Evolutionary conservation across 139 green algal genomes (phyloP).

Genomic region (Coelastrella sp.): DNA sequence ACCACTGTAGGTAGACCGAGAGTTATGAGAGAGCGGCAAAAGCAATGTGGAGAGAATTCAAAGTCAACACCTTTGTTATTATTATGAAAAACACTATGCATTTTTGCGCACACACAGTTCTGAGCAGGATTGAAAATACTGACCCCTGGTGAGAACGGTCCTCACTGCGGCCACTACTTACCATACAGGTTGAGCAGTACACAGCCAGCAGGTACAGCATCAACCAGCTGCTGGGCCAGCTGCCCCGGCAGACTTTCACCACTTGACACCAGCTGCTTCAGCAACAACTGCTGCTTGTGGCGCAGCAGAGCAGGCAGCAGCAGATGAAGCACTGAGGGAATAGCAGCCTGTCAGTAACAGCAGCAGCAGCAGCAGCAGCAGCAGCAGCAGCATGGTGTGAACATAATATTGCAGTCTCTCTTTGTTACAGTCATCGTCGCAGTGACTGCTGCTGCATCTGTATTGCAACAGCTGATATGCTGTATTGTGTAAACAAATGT

Average conservation of each 20-base stretch:
- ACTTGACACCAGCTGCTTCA: conserved; percentile 64
- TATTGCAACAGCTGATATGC: too few relatives aligned
- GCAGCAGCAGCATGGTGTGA: neutral
- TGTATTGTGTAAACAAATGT: too few relatives aligned
- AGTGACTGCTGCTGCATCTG: neutral
- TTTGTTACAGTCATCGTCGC: neutral
- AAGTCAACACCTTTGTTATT: too few relatives aligned
- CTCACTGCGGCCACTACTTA: too few relatives aligned
- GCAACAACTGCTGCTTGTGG: neutral
- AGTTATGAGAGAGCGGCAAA: too few relatives aligned
- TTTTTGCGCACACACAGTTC: too few relatives aligned
- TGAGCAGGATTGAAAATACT: too few relatives aligned
- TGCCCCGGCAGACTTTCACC: conserved; percentile 61
- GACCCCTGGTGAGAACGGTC: too few relatives aligned
- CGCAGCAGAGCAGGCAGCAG: conserved; percentile 31
- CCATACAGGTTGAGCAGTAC: conserved; percentile 73
- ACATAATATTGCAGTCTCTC: too few relatives aligned
- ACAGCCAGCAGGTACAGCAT: conserved; percentile 45
- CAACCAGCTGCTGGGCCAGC: conserved; percentile 53
- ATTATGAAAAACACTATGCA: too few relatives aligned
- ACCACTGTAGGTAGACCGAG: too few relatives aligned
- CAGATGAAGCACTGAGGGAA: conserved; percentile 56
- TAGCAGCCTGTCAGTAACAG: neutral
- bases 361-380: neutral
- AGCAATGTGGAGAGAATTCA: too few relatives aligned